Percentiles rank a stretch among this genome's conserved stretches.
phyloP scores from a whole-genome alignment of 129 eudicot species.

The Centaurea solstitialis region DNA sequence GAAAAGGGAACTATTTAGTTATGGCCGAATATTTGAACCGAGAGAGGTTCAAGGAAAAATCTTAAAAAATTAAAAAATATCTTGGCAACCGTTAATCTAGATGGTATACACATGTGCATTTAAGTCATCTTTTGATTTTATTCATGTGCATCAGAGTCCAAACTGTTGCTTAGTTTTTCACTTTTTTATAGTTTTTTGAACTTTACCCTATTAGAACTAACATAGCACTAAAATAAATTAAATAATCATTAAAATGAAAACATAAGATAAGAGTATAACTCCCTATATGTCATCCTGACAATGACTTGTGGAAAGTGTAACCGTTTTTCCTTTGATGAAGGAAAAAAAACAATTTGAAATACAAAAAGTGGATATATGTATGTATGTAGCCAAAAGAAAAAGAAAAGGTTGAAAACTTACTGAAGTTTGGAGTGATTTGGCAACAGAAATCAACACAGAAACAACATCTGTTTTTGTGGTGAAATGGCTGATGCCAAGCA shows the following conservation, averaged over 20 bases:
- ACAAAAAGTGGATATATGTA: too few relatives aligned
- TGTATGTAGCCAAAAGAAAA: too few relatives aligned
- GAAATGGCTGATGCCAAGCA: slow-evolving; percentile 60
- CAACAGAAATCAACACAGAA: slow-evolving; percentile 62
- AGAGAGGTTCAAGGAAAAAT: too few relatives aligned
- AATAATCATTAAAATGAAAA: background rate
- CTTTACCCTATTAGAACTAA: background rate
- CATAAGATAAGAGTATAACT: background rate
- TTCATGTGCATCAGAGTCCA: too few relatives aligned
- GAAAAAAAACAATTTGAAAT: background rate
- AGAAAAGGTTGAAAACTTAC: slow-evolving; percentile 58
- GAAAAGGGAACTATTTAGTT: background rate
- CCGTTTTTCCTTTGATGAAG: background rate
- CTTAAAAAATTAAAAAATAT: too few relatives aligned
- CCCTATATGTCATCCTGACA: slow-evolving; percentile 16
- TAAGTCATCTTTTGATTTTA: too few relatives aligned
- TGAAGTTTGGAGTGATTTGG: slow-evolving; percentile 42
- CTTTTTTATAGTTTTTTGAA: too few relatives aligned
- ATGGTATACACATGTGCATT: too few relatives aligned
- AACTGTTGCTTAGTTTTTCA: too few relatives aligned
- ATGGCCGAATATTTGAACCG: background rate
- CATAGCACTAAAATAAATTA: background rate
- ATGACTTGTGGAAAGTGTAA: slow-evolving; percentile 13
- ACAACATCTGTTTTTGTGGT: slow-evolving; percentile 67
- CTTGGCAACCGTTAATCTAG: too few relatives aligned